Percentiles rank a stretch among this genome's conserved stretches.
Conservation (phyloP, 164 flowering plant species). For the Paratinospora sagittata region DNA sequence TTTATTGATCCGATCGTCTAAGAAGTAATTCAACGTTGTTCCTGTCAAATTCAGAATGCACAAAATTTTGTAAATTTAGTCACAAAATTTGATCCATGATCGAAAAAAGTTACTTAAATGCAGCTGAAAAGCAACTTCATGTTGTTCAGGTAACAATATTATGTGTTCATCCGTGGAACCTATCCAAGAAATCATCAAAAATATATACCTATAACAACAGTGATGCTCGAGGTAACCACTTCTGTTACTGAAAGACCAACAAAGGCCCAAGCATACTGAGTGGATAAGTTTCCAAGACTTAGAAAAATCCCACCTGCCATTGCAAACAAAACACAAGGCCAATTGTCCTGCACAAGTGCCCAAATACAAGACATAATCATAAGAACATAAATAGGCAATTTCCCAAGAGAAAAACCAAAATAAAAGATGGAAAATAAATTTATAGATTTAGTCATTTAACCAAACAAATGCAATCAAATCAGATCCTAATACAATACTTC, state of each 20-base stretch:
- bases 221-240: constrained; percentile 64
- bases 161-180: not conserved
- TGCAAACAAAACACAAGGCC: constrained; percentile 75
- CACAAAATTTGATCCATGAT: not conserved
- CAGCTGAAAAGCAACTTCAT: not conserved
- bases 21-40: constrained; percentile 79
- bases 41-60: constrained; percentile 46
- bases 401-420: no score
- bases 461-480: not conserved
- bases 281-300: constrained; percentile 66
- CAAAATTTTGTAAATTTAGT: not conserved
- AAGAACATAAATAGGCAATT: not conserved
- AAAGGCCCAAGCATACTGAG: constrained; percentile 86
- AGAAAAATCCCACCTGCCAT: constrained; percentile 78
- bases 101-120: not conserved
- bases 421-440: not conserved
- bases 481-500: not conserved
- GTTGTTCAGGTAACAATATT: not conserved
- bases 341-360: constrained; percentile 54
- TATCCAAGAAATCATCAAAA: not conserved
- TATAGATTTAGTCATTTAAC: not conserved
- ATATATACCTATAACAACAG: constrained; percentile 81
- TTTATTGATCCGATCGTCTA: constrained; percentile 68
- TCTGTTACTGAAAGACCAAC: constrained; percentile 81
- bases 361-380: not conserved